A percentile compares a stretch with the other conserved stretches of the same genome.
These are phyloP conservation scores for Hyaloraphidium curvatum DNA, from an alignment of 192 early-diverging fungal genomes.

Conservation along the genomic window DNA sequence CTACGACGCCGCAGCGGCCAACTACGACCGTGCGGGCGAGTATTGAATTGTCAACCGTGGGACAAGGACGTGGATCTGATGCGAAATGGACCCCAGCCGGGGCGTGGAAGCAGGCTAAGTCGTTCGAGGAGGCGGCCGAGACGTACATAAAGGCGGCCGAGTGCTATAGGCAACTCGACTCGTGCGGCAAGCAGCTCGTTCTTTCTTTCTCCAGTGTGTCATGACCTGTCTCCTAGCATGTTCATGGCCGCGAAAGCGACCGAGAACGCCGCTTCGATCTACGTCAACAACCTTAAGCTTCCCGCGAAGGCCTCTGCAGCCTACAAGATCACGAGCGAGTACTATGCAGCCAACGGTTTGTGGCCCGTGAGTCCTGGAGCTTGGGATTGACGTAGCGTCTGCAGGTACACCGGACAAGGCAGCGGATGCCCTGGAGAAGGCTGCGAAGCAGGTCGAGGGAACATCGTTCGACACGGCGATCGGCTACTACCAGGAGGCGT, in stretches of 20 bases:
- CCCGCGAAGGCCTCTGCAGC: neutral
- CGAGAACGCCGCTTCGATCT: neutral
- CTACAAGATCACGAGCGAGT: neutral
- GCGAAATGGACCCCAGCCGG: neutral
- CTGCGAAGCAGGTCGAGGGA: neutral
- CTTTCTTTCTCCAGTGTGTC: neutral
- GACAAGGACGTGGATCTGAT: neutral
- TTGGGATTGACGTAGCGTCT: no score
- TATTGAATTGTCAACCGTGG: neutral
- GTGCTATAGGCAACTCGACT: neutral
- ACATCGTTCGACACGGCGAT: neutral
- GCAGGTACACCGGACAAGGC: slow-evolving; percentile 1
- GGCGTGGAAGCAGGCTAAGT: neutral
- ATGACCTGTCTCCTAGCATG: neutral
- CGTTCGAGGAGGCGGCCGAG: neutral
- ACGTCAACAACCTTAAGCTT: neutral
- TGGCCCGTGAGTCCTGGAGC: no score
- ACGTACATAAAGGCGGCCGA: neutral
- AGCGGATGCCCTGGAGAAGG: neutral
- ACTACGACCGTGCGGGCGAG: neutral
- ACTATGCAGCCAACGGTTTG: neutral
- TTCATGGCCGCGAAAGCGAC: neutral
- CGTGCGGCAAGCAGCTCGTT: neutral
- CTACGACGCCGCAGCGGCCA: neutral
- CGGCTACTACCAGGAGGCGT: neutral